Conservation (phyloP, 305 asterid species). For the Fraxinus paxiana region DNA sequence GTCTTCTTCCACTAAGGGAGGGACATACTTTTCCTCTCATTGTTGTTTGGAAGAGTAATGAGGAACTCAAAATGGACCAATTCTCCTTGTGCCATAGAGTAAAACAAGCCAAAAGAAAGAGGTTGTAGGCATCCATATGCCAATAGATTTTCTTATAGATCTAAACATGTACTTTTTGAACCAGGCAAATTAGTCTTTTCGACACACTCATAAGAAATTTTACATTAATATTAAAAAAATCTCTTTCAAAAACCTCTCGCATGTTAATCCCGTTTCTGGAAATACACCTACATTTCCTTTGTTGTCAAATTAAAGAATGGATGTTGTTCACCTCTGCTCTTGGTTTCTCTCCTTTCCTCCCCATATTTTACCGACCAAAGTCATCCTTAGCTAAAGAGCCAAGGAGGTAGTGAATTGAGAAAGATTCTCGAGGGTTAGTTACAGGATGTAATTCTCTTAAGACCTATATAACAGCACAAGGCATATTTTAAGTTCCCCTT, state of each 20-base stretch:
- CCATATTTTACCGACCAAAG: neutral
- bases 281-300: neutral
- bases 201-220: neutral
- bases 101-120: neutral
- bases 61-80: neutral
- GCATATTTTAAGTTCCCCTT: constrained; percentile 10
- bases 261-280: neutral
- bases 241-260: neutral
- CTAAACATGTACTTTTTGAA: neutral
- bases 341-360: neutral
- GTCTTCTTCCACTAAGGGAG: neutral
- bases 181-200: neutral
- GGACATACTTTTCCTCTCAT: neutral
- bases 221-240: neutral
- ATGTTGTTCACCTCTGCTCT: neutral
- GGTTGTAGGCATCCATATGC: neutral
- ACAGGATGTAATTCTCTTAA: constrained; percentile 1
- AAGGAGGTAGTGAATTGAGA: neutral
- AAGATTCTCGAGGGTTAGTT: constrained; percentile 1
- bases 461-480: constrained; percentile 13
- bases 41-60: neutral
- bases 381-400: neutral
- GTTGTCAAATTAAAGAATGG: neutral
- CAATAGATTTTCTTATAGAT: neutral
- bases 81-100: neutral